phyloP scores from a whole-genome alignment of 1,284 basidiomycete species.

The Rhodotorula sp. region DNA sequence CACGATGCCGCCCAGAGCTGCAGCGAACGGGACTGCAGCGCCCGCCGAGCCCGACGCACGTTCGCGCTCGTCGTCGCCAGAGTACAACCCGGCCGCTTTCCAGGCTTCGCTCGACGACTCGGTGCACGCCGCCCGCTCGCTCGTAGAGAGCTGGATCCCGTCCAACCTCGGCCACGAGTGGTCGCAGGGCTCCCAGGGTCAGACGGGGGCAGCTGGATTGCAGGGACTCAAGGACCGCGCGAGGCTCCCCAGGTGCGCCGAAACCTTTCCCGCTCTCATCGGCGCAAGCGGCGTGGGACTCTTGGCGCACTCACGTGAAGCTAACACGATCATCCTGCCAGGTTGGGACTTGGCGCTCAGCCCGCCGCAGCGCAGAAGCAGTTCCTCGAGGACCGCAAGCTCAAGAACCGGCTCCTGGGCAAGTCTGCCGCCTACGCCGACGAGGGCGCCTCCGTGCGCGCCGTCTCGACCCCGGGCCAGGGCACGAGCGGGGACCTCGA shows the following conservation, averaged over 20 bases:
- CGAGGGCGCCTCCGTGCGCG: slow-evolving; percentile 1
- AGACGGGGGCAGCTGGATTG: not conserved
- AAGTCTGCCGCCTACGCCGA: slow-evolving; percentile 7
- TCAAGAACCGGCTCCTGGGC: slow-evolving; percentile 21
- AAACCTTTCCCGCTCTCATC: not conserved
- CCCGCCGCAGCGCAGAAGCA: slow-evolving; percentile 20
- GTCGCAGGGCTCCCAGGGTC: not conserved
- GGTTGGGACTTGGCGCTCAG: slow-evolving; percentile 29
- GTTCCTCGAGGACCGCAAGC: slow-evolving; percentile 33
- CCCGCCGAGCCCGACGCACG: not conserved
- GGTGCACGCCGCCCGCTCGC: not conserved
- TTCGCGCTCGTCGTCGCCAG: not conserved
- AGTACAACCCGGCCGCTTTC: slow-evolving; percentile 24
- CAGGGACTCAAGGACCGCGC: slow-evolving; percentile 21
- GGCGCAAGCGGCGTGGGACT: not conserved
- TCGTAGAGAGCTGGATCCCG: slow-evolving; percentile 24
- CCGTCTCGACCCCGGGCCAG: no score
- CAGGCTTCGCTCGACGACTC: slow-evolving; percentile 26
- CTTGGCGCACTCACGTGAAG: not conserved
- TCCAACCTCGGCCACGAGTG: slow-evolving; percentile 4
- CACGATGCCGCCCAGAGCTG: not conserved
- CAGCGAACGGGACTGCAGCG: not conserved
- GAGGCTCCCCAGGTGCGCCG: slow-evolving; percentile 22
- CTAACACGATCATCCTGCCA: not conserved
- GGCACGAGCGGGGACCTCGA: not conserved